Base-by-base conservation (phyloP, 345 rosid species). In the Arabis hirsuta region DNA sequence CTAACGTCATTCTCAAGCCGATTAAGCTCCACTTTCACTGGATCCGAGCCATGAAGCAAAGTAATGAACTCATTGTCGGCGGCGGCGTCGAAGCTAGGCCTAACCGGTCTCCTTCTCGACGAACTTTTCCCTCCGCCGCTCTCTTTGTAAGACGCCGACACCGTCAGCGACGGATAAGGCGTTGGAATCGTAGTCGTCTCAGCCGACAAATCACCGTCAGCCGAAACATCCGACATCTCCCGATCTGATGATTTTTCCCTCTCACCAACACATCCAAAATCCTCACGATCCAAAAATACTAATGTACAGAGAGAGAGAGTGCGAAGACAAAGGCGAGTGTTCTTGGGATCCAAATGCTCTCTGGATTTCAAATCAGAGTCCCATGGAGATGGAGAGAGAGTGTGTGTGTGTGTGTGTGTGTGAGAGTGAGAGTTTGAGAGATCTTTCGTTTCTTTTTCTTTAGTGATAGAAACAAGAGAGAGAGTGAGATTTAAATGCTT, bases 1-100 rank as follows among this genome's bases (percentile, higher is more conserved):
- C 90, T 87, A 80, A 95, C 96, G 79, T 95, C 98, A 72, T 92
- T 95, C 87, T 95, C 98, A 24, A 91, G 86, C 72, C 99, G 96
- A 83, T 95, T 95, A 74, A 95, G 96, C 86, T 95, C 99, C 39
- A 95, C 81, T 80, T 95, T 95, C 62, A 95, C 98, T 83, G 96
- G 99, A 95, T 95, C 98, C 87, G 99, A 95, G 53, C 99, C 98
- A 79, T 90, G 99, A 38, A 95, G 85, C 76, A 86, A 44, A 31
- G 94, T 88, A 13, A 92, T 92, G 77, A 96, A 84, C 82, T 92
- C 98, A 69, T 87, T 95, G 55, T 95, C 99, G 7, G 66, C 66
- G 3, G 79, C 71, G 0, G 94, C 98, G 76, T 95, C 99, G 44
- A 95, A 86, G 86, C 94, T 92, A 47, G 88, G 92, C 77, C 88